Percentiles rank a stretch among this genome's conserved stretches.
phyloP scores from a whole-genome alignment of 371 early-diverging fungal species.

The Parasitella parasitica region DNA sequence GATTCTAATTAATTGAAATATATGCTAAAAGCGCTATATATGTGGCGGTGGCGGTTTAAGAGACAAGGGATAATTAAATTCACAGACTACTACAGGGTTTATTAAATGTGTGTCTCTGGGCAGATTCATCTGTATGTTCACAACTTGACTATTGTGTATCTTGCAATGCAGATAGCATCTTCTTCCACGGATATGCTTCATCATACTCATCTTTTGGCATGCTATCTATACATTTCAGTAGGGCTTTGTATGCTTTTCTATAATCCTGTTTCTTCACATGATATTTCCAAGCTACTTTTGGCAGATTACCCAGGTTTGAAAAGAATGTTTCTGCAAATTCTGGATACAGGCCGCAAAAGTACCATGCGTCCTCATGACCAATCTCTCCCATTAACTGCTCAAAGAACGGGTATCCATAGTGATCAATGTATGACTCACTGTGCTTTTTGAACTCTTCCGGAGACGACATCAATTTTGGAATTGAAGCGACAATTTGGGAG shows the following conservation, averaged over 20 bases:
- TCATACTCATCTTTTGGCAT: neutral
- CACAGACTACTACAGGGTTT: too few relatives aligned
- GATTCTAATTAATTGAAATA: neutral
- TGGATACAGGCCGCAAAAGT: neutral
- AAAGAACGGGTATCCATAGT: constrained; percentile 4
- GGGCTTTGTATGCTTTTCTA: neutral
- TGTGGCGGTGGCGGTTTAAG: neutral
- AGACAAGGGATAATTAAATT: neutral
- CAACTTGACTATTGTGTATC: too few relatives aligned
- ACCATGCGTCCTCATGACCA: neutral
- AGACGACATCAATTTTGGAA: neutral
- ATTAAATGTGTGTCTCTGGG: too few relatives aligned
- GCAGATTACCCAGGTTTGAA: neutral
- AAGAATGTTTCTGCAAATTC: neutral
- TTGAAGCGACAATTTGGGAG: neutral
- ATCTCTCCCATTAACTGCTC: neutral
- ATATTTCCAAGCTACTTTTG: constrained; percentile 2
- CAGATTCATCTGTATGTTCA: too few relatives aligned
- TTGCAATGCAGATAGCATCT: neutral
- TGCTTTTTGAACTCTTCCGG: neutral
- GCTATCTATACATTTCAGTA: neutral
- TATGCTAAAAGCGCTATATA: neutral
- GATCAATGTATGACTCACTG: neutral
- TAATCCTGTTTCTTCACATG: constrained; percentile 1
- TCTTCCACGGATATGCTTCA: neutral